phyloP scores from a whole-genome alignment of 2,329 filamentous ascomycete species.

The Elsinoe batatas region DNA sequence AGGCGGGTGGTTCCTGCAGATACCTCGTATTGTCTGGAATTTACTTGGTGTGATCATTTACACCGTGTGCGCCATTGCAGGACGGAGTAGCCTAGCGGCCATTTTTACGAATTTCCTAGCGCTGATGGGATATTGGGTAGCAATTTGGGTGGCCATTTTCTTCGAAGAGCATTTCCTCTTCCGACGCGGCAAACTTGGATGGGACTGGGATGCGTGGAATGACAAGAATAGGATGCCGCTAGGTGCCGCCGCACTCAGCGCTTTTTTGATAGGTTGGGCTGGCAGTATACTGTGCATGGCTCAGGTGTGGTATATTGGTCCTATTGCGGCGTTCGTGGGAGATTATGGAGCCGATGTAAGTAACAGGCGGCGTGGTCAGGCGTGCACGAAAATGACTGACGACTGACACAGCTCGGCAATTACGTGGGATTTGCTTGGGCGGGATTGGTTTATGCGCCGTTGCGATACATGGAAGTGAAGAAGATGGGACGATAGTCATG shows the following conservation, averaged over 20 bases:
- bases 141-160: conserved; percentile 54
- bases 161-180: conserved; percentile 56
- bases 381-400: neutral
- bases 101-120: conserved; percentile 63
- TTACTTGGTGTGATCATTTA: conserved; percentile 52
- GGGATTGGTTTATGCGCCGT: conserved; percentile 45
- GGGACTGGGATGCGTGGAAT: conserved; percentile 54
- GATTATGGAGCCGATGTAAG: conserved; percentile 49
- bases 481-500: conserved; percentile 21
- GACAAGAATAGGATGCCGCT: conserved; percentile 49
- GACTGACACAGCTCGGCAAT: conserved; percentile 40
- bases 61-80: conserved; percentile 54
- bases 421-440: conserved; percentile 53
- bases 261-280: conserved; percentile 54
- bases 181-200: conserved; percentile 37
- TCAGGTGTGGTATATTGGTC: conserved; percentile 60
- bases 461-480: conserved; percentile 44
- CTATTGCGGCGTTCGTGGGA: conserved; percentile 48
- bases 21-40: conserved; percentile 58
- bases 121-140: conserved; percentile 62
- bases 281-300: conserved; percentile 54
- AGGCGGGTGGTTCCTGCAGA: conserved; percentile 45
- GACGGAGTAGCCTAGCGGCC: conserved; percentile 48
- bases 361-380: conserved; percentile 8
- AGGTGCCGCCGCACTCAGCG: conserved; percentile 50